A percentile compares a stretch with the other conserved stretches of the same genome.
Conservation (phyloP, 495 filamentous ascomycete species). For the Penicillium cosmopolitanum region DNA sequence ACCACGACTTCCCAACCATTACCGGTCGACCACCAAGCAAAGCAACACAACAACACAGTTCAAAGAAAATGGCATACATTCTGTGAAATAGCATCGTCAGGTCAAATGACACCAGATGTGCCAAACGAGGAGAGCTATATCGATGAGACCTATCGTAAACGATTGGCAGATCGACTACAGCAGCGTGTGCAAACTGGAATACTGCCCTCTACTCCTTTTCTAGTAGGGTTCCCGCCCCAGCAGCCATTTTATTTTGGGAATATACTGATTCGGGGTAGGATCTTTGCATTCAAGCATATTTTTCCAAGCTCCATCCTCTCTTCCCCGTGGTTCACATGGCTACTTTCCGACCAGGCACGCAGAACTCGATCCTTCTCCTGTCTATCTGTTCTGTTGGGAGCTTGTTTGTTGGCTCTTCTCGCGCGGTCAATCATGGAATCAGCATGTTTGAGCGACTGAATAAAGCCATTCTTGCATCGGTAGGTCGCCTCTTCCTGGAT, state of each 20-base stretch:
- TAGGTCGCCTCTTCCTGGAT: background rate
- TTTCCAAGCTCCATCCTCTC: slow-evolving; percentile 32
- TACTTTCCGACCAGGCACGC: slow-evolving; percentile 31
- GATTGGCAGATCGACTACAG: slow-evolving; percentile 24
- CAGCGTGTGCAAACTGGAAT: slow-evolving; percentile 20
- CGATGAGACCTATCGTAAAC: slow-evolving; percentile 27
- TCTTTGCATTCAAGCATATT: slow-evolving; percentile 35
- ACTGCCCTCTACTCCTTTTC: slow-evolving; percentile 30
- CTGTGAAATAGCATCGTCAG: slow-evolving; percentile 1
- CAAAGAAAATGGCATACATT: slow-evolving; percentile 22
- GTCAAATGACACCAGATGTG: slow-evolving; percentile 17
- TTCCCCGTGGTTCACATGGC: slow-evolving; percentile 37
- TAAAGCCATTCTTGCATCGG: slow-evolving; percentile 39
- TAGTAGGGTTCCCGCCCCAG: slow-evolving; percentile 18
- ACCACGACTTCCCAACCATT: background rate
- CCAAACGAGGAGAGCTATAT: slow-evolving; percentile 16
- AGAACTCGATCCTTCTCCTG: slow-evolving; percentile 18
- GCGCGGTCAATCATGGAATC: slow-evolving; percentile 27
- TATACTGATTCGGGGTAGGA: slow-evolving; percentile 14
- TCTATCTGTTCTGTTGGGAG: slow-evolving; percentile 36
- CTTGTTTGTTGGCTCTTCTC: slow-evolving; percentile 32
- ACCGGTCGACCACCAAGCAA: background rate
- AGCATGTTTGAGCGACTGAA: slow-evolving; percentile 40
- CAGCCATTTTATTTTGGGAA: slow-evolving; percentile 8
- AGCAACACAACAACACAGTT: slow-evolving; percentile 5